Base-by-base conservation (phyloP, 768 basidiomycete species). In the Tricholoma matsutake region DNA sequence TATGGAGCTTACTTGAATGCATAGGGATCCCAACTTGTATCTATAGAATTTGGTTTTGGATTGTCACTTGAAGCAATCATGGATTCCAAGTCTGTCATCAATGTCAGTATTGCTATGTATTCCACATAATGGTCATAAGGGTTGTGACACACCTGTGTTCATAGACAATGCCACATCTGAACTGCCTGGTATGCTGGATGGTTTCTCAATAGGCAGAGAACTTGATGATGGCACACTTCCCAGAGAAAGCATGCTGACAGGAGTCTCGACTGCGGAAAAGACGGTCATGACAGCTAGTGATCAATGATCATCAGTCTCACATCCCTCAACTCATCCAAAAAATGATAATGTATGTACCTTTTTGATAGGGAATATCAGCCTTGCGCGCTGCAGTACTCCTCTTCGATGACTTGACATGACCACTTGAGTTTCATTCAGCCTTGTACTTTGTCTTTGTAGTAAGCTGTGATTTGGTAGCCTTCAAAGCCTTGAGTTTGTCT, bases 381-480 rank as follows among this genome's bases (percentile, higher is more conserved):
- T 47, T 47, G 10, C 45, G 10, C 22, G 45, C 45, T 9, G 18
- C 10, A 5, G 45, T 11, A 22, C 18, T 25, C 45, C 11, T 47
- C 22, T 25, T 47, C 6, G 45, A 20, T 34, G 22, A 25, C 22
- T 25, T 25, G 5, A 41, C 55, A 22, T n/a, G 56, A n/a, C 56
- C 56, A 28, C 56, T 57, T 57, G 56, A 57, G 37, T 29, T 57
- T 3, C 37, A 57, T 22, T 57, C 56, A 3, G 37, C 56, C 20
- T 28, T 35, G 14, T 57, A 57, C 35, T 41, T 57, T 7, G 10
- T 35, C 16, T 28, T 57, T 6, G 25, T 28, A 8, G 56, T 20
- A 1, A 56, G 34, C 41, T 57, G 20, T 4, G 20, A 37, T 28
- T 57, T 57, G 1, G 31, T 10, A 3, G 56, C 56, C 56, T 57